Percentiles rank a stretch among this genome's conserved stretches.
Conservation (phyloP, 495 filamentous ascomycete species). For the Chaetomium fimeti region DNA sequence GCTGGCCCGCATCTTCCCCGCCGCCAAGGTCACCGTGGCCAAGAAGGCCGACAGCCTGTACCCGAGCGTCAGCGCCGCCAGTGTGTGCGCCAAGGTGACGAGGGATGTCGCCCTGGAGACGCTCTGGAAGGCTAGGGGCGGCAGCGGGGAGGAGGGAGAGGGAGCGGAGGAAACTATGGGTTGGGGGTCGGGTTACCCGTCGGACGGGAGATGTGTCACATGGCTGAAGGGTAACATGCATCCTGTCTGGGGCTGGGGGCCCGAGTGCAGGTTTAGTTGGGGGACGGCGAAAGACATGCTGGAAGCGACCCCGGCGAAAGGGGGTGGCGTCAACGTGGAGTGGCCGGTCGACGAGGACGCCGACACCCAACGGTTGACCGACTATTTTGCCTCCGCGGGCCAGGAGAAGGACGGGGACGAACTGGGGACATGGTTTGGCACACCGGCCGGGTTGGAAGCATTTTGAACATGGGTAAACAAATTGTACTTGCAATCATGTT, state of each 20-base stretch:
- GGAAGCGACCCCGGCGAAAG: constrained; percentile 57
- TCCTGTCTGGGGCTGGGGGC: constrained; percentile 91
- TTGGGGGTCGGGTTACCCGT: constrained; percentile 94
- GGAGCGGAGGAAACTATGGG: constrained; percentile 30
- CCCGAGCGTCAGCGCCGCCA: constrained; percentile 89
- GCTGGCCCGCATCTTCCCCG: constrained; percentile 80
- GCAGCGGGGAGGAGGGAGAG: constrained; percentile 17
- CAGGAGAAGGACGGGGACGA: constrained; percentile 53
- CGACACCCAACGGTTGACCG: constrained; percentile 63
- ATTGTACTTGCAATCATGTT: constrained; percentile 5
- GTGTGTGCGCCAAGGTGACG: constrained; percentile 93
- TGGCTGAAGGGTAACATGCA: constrained; percentile 90
- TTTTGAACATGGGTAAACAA: constrained; percentile 46
- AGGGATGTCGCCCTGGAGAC: constrained; percentile 83
- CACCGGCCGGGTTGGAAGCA: constrained; percentile 55
- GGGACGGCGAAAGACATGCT: constrained; percentile 91
- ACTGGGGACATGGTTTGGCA: constrained; percentile 63
- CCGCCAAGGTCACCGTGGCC: constrained; percentile 75
- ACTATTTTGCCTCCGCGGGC: constrained; percentile 58
- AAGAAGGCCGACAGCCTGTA: constrained; percentile 96
- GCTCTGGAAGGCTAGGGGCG: constrained; percentile 28
- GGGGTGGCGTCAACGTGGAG: constrained; percentile 64
- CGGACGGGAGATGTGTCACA: constrained; percentile 71
- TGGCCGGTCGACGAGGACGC: constrained; percentile 73
- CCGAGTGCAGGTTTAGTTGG: constrained; percentile 92